phyloP scores from a whole-genome alignment of 2,329 filamentous ascomycete genomes.

The Exophiala phaeomuriformis region DNA sequence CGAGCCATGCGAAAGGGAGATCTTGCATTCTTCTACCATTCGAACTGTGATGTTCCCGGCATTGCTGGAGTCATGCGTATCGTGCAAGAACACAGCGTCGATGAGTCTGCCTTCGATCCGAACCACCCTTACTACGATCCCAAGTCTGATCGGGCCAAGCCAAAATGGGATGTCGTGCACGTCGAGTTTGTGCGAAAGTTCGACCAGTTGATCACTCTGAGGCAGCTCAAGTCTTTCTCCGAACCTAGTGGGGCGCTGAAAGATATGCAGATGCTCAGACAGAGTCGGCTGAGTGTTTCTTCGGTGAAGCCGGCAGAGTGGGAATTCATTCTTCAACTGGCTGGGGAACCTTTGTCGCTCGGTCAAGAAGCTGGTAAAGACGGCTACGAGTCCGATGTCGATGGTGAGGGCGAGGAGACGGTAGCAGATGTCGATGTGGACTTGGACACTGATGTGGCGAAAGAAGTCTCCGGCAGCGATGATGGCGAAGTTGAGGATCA shows the following conservation, averaged over 20 bases:
- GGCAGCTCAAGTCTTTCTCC: conserved; percentile 61
- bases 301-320: conserved; percentile 42
- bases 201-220: conserved; percentile 59
- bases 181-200: conserved; percentile 85
- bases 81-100: conserved; percentile 72
- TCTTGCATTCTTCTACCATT: conserved; percentile 94
- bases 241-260: conserved; percentile 52
- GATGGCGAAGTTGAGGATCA: background rate
- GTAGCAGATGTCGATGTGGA: conserved; percentile 6
- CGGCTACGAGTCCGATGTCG: conserved; percentile 23
- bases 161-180: conserved; percentile 83
- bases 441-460: background rate
- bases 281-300: conserved; percentile 71
- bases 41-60: conserved; percentile 80
- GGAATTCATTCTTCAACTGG: conserved; percentile 42
- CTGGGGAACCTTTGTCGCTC: conserved; percentile 29
- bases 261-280: conserved; percentile 75
- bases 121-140: conserved; percentile 76
- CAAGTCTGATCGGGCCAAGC: conserved; percentile 60
- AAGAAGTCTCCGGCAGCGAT: background rate
- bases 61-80: conserved; percentile 87
- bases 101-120: conserved; percentile 66
- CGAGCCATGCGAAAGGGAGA: conserved; percentile 86
- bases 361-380: conserved; percentile 14
- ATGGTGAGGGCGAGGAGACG: conserved; percentile 21